These are phyloP conservation scores for Candida dendrica DNA, from an alignment of 805 yeast species.

Conservation along the genomic window DNA sequence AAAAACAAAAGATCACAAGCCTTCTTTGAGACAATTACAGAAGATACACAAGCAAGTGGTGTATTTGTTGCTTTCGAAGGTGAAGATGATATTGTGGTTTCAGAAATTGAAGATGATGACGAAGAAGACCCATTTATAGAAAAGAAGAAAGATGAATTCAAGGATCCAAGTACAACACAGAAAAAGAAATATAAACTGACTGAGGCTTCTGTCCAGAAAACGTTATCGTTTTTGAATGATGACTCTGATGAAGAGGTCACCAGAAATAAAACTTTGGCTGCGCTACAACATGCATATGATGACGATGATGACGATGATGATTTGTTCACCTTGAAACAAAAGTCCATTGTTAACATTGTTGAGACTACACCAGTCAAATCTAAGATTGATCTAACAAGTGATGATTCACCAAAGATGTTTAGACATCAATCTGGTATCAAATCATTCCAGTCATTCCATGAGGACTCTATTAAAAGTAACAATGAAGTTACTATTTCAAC, in stretches of 20 bases:
- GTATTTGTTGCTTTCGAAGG: constrained; percentile 8
- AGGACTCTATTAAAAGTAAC: constrained; percentile 33
- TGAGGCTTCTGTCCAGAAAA: constrained; percentile 48
- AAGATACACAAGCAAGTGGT: constrained; percentile 28
- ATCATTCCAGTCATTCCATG: constrained; percentile 37
- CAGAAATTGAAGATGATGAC: constrained; percentile 20
- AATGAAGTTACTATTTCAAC: constrained; percentile 45
- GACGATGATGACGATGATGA: constrained; percentile 38
- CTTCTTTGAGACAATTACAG: constrained; percentile 58
- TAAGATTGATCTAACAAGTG: constrained; percentile 14
- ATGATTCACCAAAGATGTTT: constrained; percentile 15
- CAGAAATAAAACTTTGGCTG: neutral
- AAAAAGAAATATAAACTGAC: constrained; percentile 33
- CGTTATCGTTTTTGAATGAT: constrained; percentile 43
- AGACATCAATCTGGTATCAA: constrained; percentile 36
- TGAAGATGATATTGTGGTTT: constrained; percentile 18
- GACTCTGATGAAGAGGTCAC: constrained; percentile 11
- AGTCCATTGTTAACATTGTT: constrained; percentile 27
- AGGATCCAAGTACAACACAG: constrained; percentile 15
- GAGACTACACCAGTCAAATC: constrained; percentile 21
- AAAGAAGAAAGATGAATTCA: constrained; percentile 16
- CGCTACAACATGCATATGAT: constrained; percentile 29
- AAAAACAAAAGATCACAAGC: constrained; percentile 55
- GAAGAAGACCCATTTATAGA: constrained; percentile 23
- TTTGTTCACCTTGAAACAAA: constrained; percentile 37